Conservation (phyloP, 1,284 basidiomycete species). For the Microbotryomycetes sp. region DNA sequence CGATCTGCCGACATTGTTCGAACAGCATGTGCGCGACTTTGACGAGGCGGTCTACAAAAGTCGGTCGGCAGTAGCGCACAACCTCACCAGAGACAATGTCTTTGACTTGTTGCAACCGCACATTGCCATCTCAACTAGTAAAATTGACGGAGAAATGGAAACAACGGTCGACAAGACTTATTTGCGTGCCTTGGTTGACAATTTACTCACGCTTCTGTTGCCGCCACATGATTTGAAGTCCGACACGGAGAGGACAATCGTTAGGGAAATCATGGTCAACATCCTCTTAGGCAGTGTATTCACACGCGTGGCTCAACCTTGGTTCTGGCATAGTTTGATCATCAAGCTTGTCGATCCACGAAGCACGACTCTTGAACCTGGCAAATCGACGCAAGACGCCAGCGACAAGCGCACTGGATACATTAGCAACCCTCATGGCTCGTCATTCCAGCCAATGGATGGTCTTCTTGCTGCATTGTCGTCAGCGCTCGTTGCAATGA, state of each 20-base stretch:
- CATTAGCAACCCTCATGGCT: not conserved
- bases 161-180: slow-evolving; percentile 59
- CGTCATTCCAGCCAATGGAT: slow-evolving; percentile 11
- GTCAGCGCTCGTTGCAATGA: not conserved
- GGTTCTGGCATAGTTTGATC: slow-evolving; percentile 65
- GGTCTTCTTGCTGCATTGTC: not conserved
- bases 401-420: slow-evolving; percentile 17
- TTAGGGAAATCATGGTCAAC: slow-evolving; percentile 69
- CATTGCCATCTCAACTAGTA: slow-evolving; percentile 61
- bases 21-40: slow-evolving; percentile 67
- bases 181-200: slow-evolving; percentile 64
- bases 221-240: slow-evolving; percentile 62
- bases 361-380: slow-evolving; percentile 36
- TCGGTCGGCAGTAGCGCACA: slow-evolving; percentile 57
- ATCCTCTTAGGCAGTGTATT: slow-evolving; percentile 60
- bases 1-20: slow-evolving; percentile 57
- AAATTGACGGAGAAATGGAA: not conserved
- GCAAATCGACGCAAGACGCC: not conserved
- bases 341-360: slow-evolving; percentile 55
- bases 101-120: slow-evolving; percentile 73
- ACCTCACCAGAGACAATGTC: slow-evolving; percentile 46
- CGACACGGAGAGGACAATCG: slow-evolving; percentile 62
- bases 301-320: slow-evolving; percentile 64
- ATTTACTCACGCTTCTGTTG: slow-evolving; percentile 58
- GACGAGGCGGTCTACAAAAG: slow-evolving; percentile 57